A percentile compares a stretch with the other conserved stretches of the same genome.
phyloP scores from a whole-genome alignment of 768 basidiomycete genomes.

The Naganishia vishniacii region DNA sequence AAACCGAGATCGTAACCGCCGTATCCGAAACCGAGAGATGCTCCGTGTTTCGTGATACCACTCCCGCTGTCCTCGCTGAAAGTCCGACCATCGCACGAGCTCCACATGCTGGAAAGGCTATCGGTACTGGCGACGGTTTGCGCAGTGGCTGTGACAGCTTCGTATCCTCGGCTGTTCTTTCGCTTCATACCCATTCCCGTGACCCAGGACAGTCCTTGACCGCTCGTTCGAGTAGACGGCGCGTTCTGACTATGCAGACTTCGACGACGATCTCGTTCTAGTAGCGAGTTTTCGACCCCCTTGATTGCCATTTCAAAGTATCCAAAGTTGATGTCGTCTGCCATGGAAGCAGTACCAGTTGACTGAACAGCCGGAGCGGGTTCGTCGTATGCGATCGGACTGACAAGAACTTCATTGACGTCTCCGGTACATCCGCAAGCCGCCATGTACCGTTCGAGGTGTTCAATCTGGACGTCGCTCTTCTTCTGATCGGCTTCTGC shows the following conservation, averaged over 20 bases:
- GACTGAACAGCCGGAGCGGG: neutral
- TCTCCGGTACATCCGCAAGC: conserved; percentile 6
- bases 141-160: neutral
- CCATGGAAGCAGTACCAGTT: neutral
- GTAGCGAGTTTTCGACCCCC: conserved; percentile 21
- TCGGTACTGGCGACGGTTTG: conserved; percentile 22
- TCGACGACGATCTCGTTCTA: conserved; percentile 24
- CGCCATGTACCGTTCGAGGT: conserved; percentile 21
- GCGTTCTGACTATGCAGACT: conserved; percentile 7
- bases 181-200: conserved; percentile 23
- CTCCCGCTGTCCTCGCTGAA: conserved; percentile 18
- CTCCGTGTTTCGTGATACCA: neutral
- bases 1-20: conserved; percentile 17
- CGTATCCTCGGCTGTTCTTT: conserved; percentile 19
- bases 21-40: conserved; percentile 1
- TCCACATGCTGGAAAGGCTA: conserved; percentile 25
- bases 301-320: conserved; percentile 27
- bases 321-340: conserved; percentile 25
- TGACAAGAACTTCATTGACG: conserved; percentile 15
- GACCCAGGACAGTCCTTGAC: neutral
- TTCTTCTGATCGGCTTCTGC: conserved; percentile 19
- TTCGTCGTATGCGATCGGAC: conserved; percentile 13
- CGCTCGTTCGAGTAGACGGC: neutral
- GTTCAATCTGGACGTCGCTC: conserved; percentile 16
- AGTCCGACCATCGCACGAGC: conserved; percentile 21